A percentile compares a stretch with the other conserved stretches of the same genome.
Conservation (phyloP, 225 moss, liverwort and hornwort species). For the Anthoceros angustus region DNA sequence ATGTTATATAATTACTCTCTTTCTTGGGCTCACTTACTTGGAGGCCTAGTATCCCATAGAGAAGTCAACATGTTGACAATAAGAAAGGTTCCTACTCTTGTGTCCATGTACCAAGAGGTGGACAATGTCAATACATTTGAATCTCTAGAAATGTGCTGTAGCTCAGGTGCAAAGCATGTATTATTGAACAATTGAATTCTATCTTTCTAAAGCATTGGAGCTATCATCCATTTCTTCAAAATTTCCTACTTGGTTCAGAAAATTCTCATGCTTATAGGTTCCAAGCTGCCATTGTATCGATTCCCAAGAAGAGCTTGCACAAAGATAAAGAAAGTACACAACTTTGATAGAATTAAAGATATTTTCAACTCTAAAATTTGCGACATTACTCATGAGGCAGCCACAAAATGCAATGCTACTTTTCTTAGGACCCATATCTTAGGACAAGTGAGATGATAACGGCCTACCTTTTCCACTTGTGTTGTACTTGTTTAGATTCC, state of each 20-base stretch:
- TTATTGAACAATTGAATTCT: no score
- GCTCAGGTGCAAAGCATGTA: slow-evolving; percentile 43
- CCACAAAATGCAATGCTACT: no score
- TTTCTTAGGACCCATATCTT: no score
- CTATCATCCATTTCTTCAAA: no score
- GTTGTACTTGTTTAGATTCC: no score
- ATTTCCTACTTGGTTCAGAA: background rate
- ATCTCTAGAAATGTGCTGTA: slow-evolving; percentile 46
- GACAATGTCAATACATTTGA: slow-evolving; percentile 37
- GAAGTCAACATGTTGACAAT: slow-evolving; percentile 44
- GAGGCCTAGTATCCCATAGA: background rate
- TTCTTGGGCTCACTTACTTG: no score
- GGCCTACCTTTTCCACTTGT: no score
- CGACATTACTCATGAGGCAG: no score
- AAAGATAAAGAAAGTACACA: background rate
- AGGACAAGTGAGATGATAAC: no score
- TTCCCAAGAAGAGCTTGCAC: slow-evolving; percentile 20
- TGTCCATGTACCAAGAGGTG: slow-evolving; percentile 49
- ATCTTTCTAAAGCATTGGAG: no score
- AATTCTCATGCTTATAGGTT: slow-evolving; percentile 21
- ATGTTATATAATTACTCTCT: no score
- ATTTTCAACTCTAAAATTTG: background rate
- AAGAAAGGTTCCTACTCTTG: slow-evolving; percentile 42
- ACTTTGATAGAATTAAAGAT: background rate
- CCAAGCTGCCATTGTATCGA: slow-evolving; percentile 47